Evolutionary conservation across 2,329 filamentous ascomycete genomes (phyloP), one percentile per base, ranked within the genome.

Genomic region (Xylaria sp.): DNA sequence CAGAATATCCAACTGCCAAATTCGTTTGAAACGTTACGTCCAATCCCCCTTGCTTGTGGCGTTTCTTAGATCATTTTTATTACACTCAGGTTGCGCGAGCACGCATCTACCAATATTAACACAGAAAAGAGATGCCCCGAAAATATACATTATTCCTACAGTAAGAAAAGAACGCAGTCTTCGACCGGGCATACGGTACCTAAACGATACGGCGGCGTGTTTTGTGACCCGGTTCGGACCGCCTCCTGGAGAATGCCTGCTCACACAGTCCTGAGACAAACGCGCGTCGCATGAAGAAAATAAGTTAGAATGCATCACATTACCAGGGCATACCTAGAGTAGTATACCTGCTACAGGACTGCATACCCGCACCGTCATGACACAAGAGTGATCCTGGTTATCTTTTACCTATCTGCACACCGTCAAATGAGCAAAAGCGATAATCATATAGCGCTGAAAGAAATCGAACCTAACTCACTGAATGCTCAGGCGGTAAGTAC

Each of bases 151-250:
- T 15, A 2, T 52, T 8, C 12, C 31, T n/a, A 33, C 8, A 33
- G 10, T 18, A 15, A 51, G 8, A 31, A 3, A 3, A 39, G 18
- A 31, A 9, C 33, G 33, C 33, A n/a, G 55, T 46, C 10, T 18
- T 1, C 33, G 28, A 36, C 33, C 33, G 10, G 33, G 33, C 10
- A 36, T 36, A 36, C 33, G 33, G n/a, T 54, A 52, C 23, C 23
- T 28, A 28, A 18, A n/a, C 25, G 1, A 15, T 36, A n/a, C n/a
- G 13, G 49, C 12, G 20, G 20, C 15, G 4, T 6, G 33, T 39
- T 57, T 46, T 39, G 46, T 48, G 59, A 64, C 33, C 61, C 55
- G 66, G 61, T 60, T 68, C 66, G 66, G 66, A 61, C 62, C 62
- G 62, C 51, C 46, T 65, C 46, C 56, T 58, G 43, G 39, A 20